Conservation (phyloP, 495 filamentous ascomycete species). For the Neurospora sp. region DNA sequence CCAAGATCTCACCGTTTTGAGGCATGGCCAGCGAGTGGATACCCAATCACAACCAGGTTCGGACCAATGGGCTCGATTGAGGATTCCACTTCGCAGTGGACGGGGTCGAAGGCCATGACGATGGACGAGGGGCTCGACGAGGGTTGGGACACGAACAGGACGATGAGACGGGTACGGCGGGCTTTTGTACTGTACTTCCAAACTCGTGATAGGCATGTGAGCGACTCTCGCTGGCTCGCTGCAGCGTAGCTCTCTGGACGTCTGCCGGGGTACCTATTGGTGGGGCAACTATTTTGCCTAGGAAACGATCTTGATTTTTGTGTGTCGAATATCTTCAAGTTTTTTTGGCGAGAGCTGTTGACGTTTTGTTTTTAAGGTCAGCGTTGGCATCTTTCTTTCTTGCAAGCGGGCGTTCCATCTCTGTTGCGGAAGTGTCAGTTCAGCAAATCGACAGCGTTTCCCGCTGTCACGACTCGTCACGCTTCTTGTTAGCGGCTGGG, state of each 20-base stretch:
- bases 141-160: not conserved
- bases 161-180: not conserved
- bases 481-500: not conserved
- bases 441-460: not conserved
- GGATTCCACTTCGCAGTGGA: not conserved
- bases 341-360: not conserved
- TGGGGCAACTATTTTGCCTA: not conserved
- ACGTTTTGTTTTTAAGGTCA: not conserved
- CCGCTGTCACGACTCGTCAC: not conserved
- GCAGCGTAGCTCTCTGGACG: not conserved
- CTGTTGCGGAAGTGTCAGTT: not conserved
- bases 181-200: not conserved
- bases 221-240: not conserved
- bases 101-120: not conserved
- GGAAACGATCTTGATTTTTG: not conserved
- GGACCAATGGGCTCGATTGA: not conserved
- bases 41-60: not conserved
- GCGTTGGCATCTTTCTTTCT: not conserved
- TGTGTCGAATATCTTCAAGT: not conserved
- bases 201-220: not conserved
- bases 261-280: not conserved
- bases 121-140: not conserved
- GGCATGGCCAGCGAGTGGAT: not conserved
- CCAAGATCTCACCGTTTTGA: not conserved
- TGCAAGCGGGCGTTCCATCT: not conserved